These are phyloP conservation scores for Phytomonas sp. DNA, from an alignment of 208 protist genomes.

Conservation along the genomic window DNA sequence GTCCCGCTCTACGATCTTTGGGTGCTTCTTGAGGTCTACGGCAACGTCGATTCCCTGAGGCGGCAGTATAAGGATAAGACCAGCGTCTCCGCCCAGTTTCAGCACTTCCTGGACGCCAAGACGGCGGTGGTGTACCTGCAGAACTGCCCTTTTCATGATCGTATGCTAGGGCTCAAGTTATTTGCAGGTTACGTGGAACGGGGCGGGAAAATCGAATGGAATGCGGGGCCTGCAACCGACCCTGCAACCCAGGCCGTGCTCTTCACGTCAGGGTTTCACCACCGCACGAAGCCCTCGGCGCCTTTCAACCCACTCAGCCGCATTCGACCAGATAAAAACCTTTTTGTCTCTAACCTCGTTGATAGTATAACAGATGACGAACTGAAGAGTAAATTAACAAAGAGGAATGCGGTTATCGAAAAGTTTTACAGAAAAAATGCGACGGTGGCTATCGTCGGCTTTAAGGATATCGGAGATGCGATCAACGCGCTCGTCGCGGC, in stretches of 20 bases:
- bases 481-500: slow-evolving; percentile 65
- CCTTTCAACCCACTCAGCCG: slow-evolving; percentile 64
- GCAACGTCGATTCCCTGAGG: slow-evolving; percentile 81
- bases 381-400: slow-evolving; percentile 40
- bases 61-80: slow-evolving; percentile 67
- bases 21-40: slow-evolving; percentile 85
- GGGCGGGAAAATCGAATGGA: slow-evolving; percentile 51
- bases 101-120: slow-evolving; percentile 55
- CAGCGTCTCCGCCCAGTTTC: slow-evolving; percentile 73
- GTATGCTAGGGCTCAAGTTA: slow-evolving; percentile 47
- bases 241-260: slow-evolving; percentile 44
- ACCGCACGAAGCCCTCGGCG: slow-evolving; percentile 58
- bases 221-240: slow-evolving; percentile 64
- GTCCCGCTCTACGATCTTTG: slow-evolving; percentile 74
- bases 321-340: slow-evolving; percentile 54
- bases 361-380: slow-evolving; percentile 59
- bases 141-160: slow-evolving; percentile 57
- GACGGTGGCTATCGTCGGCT: slow-evolving; percentile 45
- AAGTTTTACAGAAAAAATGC: slow-evolving; percentile 55
- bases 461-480: slow-evolving; percentile 47
- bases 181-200: slow-evolving; percentile 73
- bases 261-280: slow-evolving; percentile 70
- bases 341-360: slow-evolving; percentile 75
- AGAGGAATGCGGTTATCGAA: slow-evolving; percentile 25
- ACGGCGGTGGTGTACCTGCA: slow-evolving; percentile 68